A percentile compares a stretch with the other conserved stretches of the same genome.
These are phyloP conservation scores for Citrus reticulata DNA, from an alignment of 345 rosid genomes.

Conservation along the genomic window DNA sequence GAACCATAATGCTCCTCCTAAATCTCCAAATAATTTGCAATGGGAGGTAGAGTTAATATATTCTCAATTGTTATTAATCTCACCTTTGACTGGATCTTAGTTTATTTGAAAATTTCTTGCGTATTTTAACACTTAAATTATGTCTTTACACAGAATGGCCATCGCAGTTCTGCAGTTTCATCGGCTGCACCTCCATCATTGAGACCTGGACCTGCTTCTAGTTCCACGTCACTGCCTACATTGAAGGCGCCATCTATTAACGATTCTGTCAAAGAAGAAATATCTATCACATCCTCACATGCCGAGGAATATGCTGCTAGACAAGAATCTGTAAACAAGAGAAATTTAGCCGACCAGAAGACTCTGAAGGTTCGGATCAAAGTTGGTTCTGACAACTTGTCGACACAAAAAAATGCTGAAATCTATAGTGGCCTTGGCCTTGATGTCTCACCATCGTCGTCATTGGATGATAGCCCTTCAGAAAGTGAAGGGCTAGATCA, in stretches of 20 bases:
- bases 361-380: constrained; percentile 68
- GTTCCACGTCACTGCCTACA: constrained; percentile 26
- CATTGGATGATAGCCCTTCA: constrained; percentile 61
- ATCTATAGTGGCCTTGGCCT: constrained; percentile 72
- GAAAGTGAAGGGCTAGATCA: constrained; percentile 62
- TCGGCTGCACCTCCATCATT: constrained; percentile 34
- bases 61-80: not conserved
- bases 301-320: constrained; percentile 35
- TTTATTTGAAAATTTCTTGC: constrained; percentile 13
- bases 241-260: constrained; percentile 32
- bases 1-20: constrained; percentile 35
- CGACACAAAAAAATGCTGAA: constrained; percentile 59
- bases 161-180: constrained; percentile 31
- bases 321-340: constrained; percentile 31
- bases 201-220: constrained; percentile 43
- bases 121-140: constrained; percentile 16
- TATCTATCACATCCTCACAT: constrained; percentile 28
- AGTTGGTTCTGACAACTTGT: constrained; percentile 77
- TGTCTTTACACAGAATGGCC: constrained; percentile 48
- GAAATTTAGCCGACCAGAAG: constrained; percentile 55
- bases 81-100: constrained; percentile 13
- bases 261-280: constrained; percentile 41
- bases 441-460: constrained; percentile 70
- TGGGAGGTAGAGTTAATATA: constrained; percentile 54
- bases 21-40: constrained; percentile 54